Evolutionary conservation across 2,329 filamentous ascomycete genomes (phyloP), one percentile per base, ranked within the genome.

Genomic region (Cadophora malorum): DNA sequence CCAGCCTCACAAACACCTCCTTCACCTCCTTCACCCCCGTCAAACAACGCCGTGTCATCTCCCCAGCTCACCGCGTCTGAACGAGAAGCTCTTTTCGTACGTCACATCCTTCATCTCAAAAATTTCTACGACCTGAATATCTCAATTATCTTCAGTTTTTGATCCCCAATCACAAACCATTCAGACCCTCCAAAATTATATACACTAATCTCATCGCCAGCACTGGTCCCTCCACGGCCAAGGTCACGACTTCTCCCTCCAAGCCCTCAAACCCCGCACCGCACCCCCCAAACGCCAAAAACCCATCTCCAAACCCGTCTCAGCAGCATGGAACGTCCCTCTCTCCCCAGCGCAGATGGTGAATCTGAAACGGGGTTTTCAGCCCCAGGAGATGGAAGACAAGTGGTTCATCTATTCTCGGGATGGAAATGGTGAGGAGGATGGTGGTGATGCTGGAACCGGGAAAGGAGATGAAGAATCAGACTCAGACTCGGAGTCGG

Each of bases 381-480:
- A 23, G 16, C 63, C 68, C 12, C n/a, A 19, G 8, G n/a, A 56
- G 19, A 70, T 70, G 68, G 68, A 68, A 12, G 68, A 70, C n/a
- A 70, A 68, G n/a, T 70, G 68, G 68, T 66, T 67, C 45, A 38
- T 69, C 5, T 67, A 59, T 56, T 53, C 66, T 9, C 23, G 41
- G 21, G 55, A 56, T 50, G 53, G 35, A 8, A 19, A 25, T 25
- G 21, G 3, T 59, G 10, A 31, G 16, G 1, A 12, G 12, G 35
- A 3, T n/a, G 35, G 21, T 14, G 31, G 12, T 31, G 33, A 21
- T 25, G 55, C 12, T 5, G n/a, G 33, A 9, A 41, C 31, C 12
- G 23, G 41, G 41, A 14, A 45, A 14, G 41, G 16, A 5, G 41
- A 45, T 23, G 23, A 28, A 31, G 50, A 28, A 10, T 14, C 9